These are phyloP conservation scores for Dissophora globulifera DNA, from an alignment of 192 early-diverging fungal species.

Conservation along the genomic window DNA sequence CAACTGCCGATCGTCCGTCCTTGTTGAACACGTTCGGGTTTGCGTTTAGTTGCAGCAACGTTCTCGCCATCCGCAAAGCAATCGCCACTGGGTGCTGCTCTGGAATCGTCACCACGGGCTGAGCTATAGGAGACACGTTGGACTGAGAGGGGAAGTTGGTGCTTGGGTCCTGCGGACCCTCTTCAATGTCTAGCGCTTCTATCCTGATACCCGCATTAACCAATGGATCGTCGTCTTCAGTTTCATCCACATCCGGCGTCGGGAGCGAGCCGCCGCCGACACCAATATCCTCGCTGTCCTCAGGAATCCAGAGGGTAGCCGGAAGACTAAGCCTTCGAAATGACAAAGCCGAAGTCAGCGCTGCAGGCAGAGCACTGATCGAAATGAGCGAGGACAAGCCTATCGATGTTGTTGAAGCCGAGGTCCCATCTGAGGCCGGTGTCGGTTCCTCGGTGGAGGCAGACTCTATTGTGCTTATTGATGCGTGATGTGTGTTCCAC, in stretches of 20 bases:
- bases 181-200: too few relatives aligned
- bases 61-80: slow-evolving; percentile 31
- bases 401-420: slow-evolving; percentile 5
- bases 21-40: slow-evolving; percentile 45
- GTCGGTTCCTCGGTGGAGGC: too few relatives aligned
- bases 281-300: slow-evolving; percentile 32
- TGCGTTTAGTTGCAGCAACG: slow-evolving; percentile 20
- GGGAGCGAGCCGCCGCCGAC: slow-evolving; percentile 29
- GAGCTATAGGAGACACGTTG: background rate
- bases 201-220: background rate
- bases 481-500: background rate
- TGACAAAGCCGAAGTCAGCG: slow-evolving; percentile 19
- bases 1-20: slow-evolving; percentile 35
- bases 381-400: slow-evolving; percentile 32
- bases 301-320: slow-evolving; percentile 21
- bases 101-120: slow-evolving; percentile 8
- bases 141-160: too few relatives aligned
- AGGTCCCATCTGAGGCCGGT: too few relatives aligned
- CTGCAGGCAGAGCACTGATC: slow-evolving; percentile 29
- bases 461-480: too few relatives aligned
- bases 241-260: slow-evolving; percentile 13
- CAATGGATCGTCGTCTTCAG: background rate
- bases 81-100: slow-evolving; percentile 35
- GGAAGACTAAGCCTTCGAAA: slow-evolving; percentile 41
- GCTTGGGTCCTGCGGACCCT: too few relatives aligned